Conservation (phyloP, 495 filamentous ascomycete genomes). For the Daldinia loculata region DNA sequence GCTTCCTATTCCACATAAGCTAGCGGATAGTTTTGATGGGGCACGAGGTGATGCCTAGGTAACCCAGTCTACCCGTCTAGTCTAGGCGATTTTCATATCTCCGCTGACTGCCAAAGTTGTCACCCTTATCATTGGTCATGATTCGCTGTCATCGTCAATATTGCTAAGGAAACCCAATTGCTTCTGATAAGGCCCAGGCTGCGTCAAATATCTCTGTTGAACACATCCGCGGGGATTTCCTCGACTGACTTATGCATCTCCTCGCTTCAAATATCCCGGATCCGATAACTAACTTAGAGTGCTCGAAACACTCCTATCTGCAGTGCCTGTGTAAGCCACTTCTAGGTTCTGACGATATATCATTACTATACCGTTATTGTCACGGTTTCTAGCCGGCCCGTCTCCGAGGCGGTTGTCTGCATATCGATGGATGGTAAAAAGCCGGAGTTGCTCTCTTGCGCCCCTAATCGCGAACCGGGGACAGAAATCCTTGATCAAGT, state of each 20-base stretch:
- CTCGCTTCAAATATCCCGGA: conserved; percentile 27
- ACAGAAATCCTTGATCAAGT: conserved; percentile 14
- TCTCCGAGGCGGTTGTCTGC: conserved; percentile 22
- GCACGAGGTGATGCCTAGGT: conserved; percentile 20
- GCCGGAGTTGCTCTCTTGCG: conserved; percentile 26
- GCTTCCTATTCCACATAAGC: conserved; percentile 19
- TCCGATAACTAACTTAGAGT: conserved; percentile 7
- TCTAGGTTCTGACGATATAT: conserved; percentile 11
- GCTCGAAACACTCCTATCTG: conserved; percentile 20
- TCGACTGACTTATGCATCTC: conserved; percentile 35
- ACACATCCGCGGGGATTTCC: conserved; percentile 41
- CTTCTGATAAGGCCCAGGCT: conserved; percentile 38
- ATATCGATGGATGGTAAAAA: conserved; percentile 31
- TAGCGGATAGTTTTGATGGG: conserved; percentile 28
- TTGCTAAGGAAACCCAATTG: conserved; percentile 31
- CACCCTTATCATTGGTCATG: conserved; percentile 42
- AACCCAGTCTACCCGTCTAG: conserved; percentile 20
- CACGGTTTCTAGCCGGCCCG: conserved; percentile 23
- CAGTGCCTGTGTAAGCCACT: conserved; percentile 19
- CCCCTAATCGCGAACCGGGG: conserved; percentile 22
- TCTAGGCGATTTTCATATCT: conserved; percentile 47
- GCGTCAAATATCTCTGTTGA: conserved; percentile 8
- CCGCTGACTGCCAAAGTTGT: conserved; percentile 33
- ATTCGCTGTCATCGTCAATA: conserved; percentile 42
- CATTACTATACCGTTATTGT: conserved; percentile 35